Base-by-base conservation (phyloP, 345 rosid species). In the Lepidium aucheri region DNA sequence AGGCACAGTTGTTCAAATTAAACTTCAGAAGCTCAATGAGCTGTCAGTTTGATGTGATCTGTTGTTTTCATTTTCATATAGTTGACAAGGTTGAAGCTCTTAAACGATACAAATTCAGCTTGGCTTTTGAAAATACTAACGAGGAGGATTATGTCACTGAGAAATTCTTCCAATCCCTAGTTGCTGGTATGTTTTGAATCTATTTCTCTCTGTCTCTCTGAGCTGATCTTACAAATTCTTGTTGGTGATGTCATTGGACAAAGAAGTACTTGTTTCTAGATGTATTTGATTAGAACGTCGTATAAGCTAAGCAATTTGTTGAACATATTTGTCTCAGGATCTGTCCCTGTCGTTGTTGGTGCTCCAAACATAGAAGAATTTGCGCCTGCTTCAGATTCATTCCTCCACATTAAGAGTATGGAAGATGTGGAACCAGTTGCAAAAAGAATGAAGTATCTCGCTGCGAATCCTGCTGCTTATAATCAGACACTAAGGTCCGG, bases 61-160 rank as follows among this genome's bases (percentile, higher is more conserved):
- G 1, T 34, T 12, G 0, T 39, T 17, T 8, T 17, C 5, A 14
- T n/a, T 40, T 49, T 77, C 68, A 45, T 73, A 76, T 86, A 90
- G 99, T 88, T 76, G 83, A 88, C 76, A 94, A 94, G 78, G 89
- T 90, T 26, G 88, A 85, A 80, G 69, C 99, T 59, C 83, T 94
- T 78, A 90, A 82, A 76, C 88, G 34, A 54, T 94, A 94, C 74
- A 90, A 83, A 69, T 94, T 94, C 72, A 94, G 99, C 79, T 76
- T 94, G 76, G 96, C 99, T 69, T 90, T 88, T 74, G 99, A 90
- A 82, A 94, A 94, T 57, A 90, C 99, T 18, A 94, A 90, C 35
- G 99, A 94, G 80, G 99, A 94, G 81, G 97, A 94, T 80, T 94
- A 94, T 63, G 96, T 94, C 49, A 94, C 97, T 0, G 99, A 94